These are phyloP conservation scores for Leptomonas seymouri DNA, from an alignment of 208 protist species.

Conservation along the genomic window DNA sequence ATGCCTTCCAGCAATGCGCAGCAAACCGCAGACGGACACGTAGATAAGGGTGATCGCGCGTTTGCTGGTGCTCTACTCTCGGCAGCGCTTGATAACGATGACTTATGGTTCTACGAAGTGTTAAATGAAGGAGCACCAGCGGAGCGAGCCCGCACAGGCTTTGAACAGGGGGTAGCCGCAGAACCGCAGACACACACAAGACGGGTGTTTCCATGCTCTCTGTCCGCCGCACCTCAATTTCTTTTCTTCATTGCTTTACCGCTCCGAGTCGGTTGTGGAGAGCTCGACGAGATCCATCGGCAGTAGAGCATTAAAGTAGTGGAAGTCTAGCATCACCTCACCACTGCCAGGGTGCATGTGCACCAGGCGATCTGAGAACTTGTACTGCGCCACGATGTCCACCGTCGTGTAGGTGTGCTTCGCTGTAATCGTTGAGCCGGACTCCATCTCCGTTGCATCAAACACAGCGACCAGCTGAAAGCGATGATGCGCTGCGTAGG, in stretches of 20 bases:
- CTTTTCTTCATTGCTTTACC: conserved; percentile 9
- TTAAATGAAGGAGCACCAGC: too few species aligned
- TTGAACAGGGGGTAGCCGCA: too few species aligned
- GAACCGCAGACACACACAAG: too few species aligned
- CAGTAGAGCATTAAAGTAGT: conserved; percentile 85
- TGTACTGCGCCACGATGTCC: conserved; percentile 75
- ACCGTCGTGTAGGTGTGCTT: conserved; percentile 75
- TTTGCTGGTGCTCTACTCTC: too few species aligned
- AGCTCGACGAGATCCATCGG: conserved; percentile 54
- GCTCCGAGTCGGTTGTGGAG: conserved; percentile 59
- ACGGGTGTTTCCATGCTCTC: too few species aligned
- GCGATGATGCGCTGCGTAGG: conserved; percentile 3
- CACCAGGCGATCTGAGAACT: conserved; percentile 79
- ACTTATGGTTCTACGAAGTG: too few species aligned
- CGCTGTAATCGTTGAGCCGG: conserved; percentile 63
- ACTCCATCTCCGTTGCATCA: conserved; percentile 83
- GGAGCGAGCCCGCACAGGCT: too few species aligned
- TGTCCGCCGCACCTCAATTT: too few species aligned
- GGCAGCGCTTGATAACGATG: too few species aligned
- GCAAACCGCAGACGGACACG: too few species aligned
- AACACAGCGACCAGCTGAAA: conserved; percentile 87
- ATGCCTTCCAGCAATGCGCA: too few species aligned
- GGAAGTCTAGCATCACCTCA: conserved; percentile 77
- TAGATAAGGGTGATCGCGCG: too few species aligned
- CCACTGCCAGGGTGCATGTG: conserved; percentile 53